A percentile compares a stretch with the other conserved stretches of the same genome.
These are phyloP conservation scores for Tulasnella sp. DNA, from an alignment of 768 basidiomycete species.

Conservation along the genomic window DNA sequence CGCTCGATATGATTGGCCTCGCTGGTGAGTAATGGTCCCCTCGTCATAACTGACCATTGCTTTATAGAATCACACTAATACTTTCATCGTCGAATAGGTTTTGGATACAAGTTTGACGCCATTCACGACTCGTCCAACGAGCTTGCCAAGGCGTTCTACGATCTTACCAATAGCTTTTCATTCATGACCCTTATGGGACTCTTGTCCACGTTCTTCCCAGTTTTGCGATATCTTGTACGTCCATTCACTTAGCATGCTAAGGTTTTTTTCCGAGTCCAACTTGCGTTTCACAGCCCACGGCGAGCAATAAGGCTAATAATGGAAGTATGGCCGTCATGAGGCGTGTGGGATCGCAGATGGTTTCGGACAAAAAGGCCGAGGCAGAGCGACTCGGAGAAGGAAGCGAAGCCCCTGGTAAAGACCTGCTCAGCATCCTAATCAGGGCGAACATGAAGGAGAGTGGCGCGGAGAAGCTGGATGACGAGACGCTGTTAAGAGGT, in stretches of 20 bases:
- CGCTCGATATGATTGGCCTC: constrained; percentile 23
- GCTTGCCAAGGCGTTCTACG: background rate
- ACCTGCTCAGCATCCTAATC: constrained; percentile 47
- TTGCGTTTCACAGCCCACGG: background rate
- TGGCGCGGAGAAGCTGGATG: constrained; percentile 43
- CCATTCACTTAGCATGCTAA: background rate
- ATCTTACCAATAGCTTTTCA: background rate
- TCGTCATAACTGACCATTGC: no score
- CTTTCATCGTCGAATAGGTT: constrained; percentile 22
- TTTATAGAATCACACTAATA: no score
- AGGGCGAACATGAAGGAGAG: constrained; percentile 45
- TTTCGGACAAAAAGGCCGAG: constrained; percentile 27
- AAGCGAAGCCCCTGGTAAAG: constrained; percentile 22
- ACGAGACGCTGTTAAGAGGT: constrained; percentile 47
- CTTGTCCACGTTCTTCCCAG: background rate
- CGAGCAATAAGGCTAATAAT: background rate
- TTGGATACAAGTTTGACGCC: constrained; percentile 29
- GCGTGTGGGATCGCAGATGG: constrained; percentile 9
- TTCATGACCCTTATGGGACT: background rate
- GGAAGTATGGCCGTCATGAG: background rate
- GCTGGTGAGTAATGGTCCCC: constrained; percentile 16
- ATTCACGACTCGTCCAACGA: constrained; percentile 20
- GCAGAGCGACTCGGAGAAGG: constrained; percentile 1
- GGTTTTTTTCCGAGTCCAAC: background rate
- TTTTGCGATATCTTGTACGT: background rate